Conservation (phyloP, 1,284 basidiomycete species). For the Ceratobasidium sp. region DNA sequence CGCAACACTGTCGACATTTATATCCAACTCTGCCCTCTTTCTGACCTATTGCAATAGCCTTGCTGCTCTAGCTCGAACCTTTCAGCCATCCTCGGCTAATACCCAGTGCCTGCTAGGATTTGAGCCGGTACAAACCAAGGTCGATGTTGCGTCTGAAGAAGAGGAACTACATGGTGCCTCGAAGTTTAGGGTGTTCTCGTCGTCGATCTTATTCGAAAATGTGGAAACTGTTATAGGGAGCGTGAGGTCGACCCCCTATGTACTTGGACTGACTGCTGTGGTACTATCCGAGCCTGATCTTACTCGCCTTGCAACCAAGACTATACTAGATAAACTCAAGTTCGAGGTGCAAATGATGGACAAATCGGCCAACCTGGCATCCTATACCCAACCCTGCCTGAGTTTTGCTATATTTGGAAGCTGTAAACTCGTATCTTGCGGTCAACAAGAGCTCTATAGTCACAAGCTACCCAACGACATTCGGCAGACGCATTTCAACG, state of each 20-base stretch:
- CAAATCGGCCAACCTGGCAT: neutral
- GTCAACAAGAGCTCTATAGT: conserved; percentile 17
- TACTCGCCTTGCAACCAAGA: conserved; percentile 18
- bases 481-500: conserved; percentile 24
- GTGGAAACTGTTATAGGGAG: neutral
- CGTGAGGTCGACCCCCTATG: neutral
- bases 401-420: conserved; percentile 38
- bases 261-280: neutral
- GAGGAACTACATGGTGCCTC: neutral
- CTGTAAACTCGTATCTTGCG: conserved; percentile 10
- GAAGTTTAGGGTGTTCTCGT: conserved; percentile 23
- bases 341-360: conserved; percentile 8
- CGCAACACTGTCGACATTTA: neutral
- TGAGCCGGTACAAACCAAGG: neutral
- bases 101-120: conserved; percentile 37
- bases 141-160: neutral
- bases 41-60: conserved; percentile 16
- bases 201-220: conserved; percentile 12
- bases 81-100: neutral
- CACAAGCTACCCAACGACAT: neutral
- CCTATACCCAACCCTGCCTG: conserved; percentile 25
- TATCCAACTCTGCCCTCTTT: neutral
- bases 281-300: conserved; percentile 17
- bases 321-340: neutral
- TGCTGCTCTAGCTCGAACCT: neutral